phyloP scores from a whole-genome alignment of 1,284 basidiomycete species.

The Bjerkandera adusta region DNA sequence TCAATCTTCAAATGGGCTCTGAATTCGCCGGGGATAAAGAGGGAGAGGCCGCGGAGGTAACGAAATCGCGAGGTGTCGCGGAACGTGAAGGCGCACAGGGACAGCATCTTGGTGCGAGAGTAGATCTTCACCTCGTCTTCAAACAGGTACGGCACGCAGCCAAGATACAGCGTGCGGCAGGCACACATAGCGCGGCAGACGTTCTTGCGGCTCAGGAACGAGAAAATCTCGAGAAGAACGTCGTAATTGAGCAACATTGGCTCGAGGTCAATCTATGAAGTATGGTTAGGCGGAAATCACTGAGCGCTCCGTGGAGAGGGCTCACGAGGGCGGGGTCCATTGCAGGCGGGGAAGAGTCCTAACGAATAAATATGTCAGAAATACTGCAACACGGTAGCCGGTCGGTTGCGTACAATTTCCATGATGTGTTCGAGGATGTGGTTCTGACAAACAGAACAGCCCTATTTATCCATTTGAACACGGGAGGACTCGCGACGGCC shows the following conservation, averaged over 20 bases:
- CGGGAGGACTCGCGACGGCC: too few species aligned
- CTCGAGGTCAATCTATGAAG: too few species aligned
- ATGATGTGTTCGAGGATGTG: too few species aligned
- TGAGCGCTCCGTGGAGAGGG: too few species aligned
- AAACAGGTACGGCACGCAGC: conserved; percentile 2
- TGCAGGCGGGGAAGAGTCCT: too few species aligned
- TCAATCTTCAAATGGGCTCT: not conserved
- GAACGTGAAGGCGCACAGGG: conserved; percentile 9
- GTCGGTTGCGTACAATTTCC: too few species aligned
- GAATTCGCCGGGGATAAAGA: not conserved
- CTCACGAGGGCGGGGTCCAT: too few species aligned
- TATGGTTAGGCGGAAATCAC: too few species aligned
- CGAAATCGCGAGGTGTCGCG: conserved; percentile 4
- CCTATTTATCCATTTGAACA: too few species aligned
- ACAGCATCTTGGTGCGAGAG: not conserved
- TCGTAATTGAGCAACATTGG: conserved; percentile 10
- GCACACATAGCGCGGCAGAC: conserved; percentile 2
- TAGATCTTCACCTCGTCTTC: not conserved
- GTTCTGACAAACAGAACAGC: too few species aligned
- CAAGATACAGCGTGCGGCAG: conserved; percentile 4
- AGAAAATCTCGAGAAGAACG: conserved; percentile 4
- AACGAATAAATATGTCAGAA: too few species aligned
- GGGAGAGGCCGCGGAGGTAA: conserved; percentile 2
- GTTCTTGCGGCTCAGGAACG: not conserved
- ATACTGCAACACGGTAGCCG: too few species aligned